phyloP scores from a whole-genome alignment of 2,329 filamentous ascomycete genomes.

The Ploettnerulaceae sp. region DNA sequence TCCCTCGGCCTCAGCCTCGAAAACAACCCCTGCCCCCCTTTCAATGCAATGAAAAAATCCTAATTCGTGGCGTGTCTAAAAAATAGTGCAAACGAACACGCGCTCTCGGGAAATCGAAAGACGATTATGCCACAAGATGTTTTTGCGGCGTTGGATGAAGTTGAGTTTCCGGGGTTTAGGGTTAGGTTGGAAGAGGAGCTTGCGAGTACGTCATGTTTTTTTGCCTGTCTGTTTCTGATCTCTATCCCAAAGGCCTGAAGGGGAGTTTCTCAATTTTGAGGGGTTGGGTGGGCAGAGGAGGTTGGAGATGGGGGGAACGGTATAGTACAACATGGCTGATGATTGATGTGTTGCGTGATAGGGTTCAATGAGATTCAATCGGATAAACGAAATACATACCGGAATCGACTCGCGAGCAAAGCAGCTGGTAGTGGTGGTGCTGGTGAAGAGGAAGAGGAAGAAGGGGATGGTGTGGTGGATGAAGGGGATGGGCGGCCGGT shows the following conservation, averaged over 20 bases:
- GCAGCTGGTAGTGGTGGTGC: conserved; percentile 27
- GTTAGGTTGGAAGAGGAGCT: conserved; percentile 70
- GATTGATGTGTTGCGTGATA: conserved; percentile 9
- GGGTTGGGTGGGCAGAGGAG: too few species aligned
- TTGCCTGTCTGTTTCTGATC: background rate
- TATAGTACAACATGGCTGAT: background rate
- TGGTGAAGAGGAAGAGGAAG: conserved; percentile 16
- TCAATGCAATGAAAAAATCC: too few species aligned
- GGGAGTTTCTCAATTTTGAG: too few species aligned
- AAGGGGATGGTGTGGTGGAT: conserved; percentile 21
- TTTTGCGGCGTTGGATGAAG: conserved; percentile 68
- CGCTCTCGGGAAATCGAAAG: conserved; percentile 63
- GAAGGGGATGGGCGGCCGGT: conserved; percentile 30
- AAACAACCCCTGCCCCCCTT: too few species aligned
- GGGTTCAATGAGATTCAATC: conserved; percentile 44
- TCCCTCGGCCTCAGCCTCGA: too few species aligned
- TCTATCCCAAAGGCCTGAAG: too few species aligned
- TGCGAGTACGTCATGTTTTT: conserved; percentile 50
- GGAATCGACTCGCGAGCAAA: conserved; percentile 63
- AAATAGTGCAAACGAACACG: conserved; percentile 70
- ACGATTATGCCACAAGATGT: conserved; percentile 74
- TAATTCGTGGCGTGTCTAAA: too few species aligned
- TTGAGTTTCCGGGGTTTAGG: conserved; percentile 68
- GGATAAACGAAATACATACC: conserved; percentile 69
- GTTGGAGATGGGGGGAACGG: conserved; percentile 6